Percentiles rank a stretch among this genome's conserved stretches.
These are phyloP conservation scores for Backusella parvicylindrica DNA, from an alignment of 192 early-diverging fungal species.

Conservation along the genomic window DNA sequence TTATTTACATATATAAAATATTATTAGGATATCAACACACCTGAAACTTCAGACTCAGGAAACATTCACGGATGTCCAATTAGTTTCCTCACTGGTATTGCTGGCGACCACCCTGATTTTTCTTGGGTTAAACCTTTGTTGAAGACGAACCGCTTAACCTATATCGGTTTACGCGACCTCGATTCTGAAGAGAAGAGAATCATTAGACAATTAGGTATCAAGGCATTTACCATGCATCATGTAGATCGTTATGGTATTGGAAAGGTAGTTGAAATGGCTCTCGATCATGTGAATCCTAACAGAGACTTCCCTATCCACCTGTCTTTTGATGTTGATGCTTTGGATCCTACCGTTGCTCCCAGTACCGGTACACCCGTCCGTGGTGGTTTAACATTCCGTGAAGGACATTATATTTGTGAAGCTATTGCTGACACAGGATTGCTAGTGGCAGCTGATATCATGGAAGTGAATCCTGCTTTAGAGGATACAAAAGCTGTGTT, in stretches of 20 bases:
- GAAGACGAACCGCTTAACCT: constrained; percentile 72
- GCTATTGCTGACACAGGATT: constrained; percentile 82
- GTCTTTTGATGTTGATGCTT: constrained; percentile 92
- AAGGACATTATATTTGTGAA: constrained; percentile 98
- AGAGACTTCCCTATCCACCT: constrained; percentile 79
- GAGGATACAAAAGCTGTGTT: constrained; percentile 69
- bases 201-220: constrained; percentile 79
- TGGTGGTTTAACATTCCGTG: constrained; percentile 92
- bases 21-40: constrained; percentile 85
- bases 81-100: constrained; percentile 83
- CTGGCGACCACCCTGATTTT: constrained; percentile 59
- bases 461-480: constrained; percentile 91
- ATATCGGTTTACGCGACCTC: constrained; percentile 95
- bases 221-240: constrained; percentile 94
- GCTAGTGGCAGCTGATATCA: constrained; percentile 88
- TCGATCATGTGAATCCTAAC: constrained; percentile 81
- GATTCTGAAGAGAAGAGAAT: constrained; percentile 86
- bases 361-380: constrained; percentile 94
- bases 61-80: constrained; percentile 98
- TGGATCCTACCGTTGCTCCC: constrained; percentile 94
- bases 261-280: constrained; percentile 85
- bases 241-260: constrained; percentile 95
- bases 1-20: too few species aligned
- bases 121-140: constrained; percentile 81
- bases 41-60: constrained; percentile 79